Evolutionary conservation across 345 rosid genomes (phyloP).

Genomic region (Populus davidiana): DNA sequence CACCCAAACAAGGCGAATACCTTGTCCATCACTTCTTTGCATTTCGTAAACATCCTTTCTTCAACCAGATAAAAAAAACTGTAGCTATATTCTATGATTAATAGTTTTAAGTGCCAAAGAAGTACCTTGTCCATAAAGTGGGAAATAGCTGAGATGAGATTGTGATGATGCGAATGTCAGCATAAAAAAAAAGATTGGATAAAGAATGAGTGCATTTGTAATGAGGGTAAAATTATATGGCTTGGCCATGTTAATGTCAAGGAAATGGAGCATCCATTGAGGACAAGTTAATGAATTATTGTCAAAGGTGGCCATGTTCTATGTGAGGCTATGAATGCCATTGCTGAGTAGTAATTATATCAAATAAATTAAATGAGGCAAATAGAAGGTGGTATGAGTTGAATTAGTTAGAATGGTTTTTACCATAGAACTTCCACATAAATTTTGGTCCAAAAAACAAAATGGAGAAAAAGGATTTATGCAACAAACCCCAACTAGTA

Average conservation of each 20-base stretch:
- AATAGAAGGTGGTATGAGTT: not conserved
- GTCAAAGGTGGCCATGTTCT: not conserved
- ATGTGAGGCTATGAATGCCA: not conserved
- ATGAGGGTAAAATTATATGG: not conserved
- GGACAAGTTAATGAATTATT: not conserved
- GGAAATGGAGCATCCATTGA: not conserved
- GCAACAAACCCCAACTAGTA: not conserved
- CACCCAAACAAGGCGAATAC: not conserved
- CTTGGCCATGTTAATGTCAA: not conserved
- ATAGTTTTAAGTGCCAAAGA: not conserved
- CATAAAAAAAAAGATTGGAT: no score
- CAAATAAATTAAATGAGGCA: not conserved
- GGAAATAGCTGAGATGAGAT: not conserved
- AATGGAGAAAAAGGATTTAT: not conserved
- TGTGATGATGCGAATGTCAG: not conserved
- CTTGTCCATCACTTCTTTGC: no score
- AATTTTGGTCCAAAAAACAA: not conserved
- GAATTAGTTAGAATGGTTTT: not conserved
- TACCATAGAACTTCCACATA: not conserved
- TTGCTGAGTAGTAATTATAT: not conserved
- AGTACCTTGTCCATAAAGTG: not conserved
- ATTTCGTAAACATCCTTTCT: no score
- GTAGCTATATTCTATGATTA: not conserved
- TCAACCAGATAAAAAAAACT: no score
- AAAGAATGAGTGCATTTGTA: no score